Base-by-base conservation (phyloP, 2,329 filamentous ascomycete species). In the Uncinocarpus reesii region DNA sequence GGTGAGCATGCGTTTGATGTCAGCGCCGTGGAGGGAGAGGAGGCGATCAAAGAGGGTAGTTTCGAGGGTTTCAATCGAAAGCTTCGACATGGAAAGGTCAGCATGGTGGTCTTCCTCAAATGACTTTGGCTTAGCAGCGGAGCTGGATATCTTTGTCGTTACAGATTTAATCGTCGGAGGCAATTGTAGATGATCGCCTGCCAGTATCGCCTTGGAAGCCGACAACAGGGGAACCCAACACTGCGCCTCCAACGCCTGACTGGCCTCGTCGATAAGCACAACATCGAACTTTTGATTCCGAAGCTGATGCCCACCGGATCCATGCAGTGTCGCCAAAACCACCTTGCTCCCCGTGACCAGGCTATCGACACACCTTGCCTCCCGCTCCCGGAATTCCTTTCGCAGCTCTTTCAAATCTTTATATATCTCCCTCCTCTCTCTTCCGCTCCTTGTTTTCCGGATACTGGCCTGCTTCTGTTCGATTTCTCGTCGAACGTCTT, bases 211-310 rank as follows among this genome's bases (percentile, higher is more conserved):
- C 69, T 95, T 96, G 0, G 86, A 71, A 32, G 75, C 86, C 34
- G 79, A 76, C 15, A 95, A 68, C 40, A 98, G 68, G 8, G 92
- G 82, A 44, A 96, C 89, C 92, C 92, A 98, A 68, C 89, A 95
- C 65, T 96, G 90, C 0, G 92, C 89, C 67, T 98, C 92, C 7
- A 96, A 73, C 1, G 92, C 92, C 64, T 98, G 92, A 62, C 86
- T 93, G 3, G 89, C 92, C 69, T 98, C 92, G 60, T 98, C 92
- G 49, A 98, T 87, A 52, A 98, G 81, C 23, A 98, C 86, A 3
- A 95, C 84, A 64, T 98, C 92, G 55, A 98, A 98, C 45, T 78
- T 71, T 60, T 93, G 80, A 52, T 81, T 77, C 52, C 80, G 81
- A 26, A 95, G 71, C 66, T 95, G 87, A 57, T 80, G 83, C 0